A percentile compares a stretch with the other conserved stretches of the same genome.
Evolutionary conservation across 2,329 filamentous ascomycete genomes (phyloP).

Genomic region (Colletotrichum truncatum): DNA sequence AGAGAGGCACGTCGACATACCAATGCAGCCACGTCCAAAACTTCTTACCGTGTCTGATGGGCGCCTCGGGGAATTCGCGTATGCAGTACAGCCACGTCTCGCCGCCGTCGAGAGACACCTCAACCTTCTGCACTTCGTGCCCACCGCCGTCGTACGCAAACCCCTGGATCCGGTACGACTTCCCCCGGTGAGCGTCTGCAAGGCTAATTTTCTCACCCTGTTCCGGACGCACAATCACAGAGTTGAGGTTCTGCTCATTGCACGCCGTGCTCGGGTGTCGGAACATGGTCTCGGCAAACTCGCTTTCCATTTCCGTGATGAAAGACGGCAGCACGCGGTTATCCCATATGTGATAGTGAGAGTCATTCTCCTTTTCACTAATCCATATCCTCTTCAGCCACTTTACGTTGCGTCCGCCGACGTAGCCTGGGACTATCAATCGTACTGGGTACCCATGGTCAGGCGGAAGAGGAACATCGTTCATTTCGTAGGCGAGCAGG

Average conservation of each 20-base stretch:
- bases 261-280: slow-evolving; percentile 56
- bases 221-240: slow-evolving; percentile 53
- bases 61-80: slow-evolving; percentile 52
- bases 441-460: slow-evolving; percentile 57
- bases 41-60: slow-evolving; percentile 60
- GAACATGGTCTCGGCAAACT: slow-evolving; percentile 56
- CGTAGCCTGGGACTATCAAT: slow-evolving; percentile 51
- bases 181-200: slow-evolving; percentile 35
- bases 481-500: slow-evolving; percentile 58
- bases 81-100: slow-evolving; percentile 48
- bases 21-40: slow-evolving; percentile 65
- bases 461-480: slow-evolving; percentile 48
- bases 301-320: slow-evolving; percentile 56
- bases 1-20: slow-evolving; percentile 57
- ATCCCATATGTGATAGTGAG: slow-evolving; percentile 59
- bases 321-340: slow-evolving; percentile 61
- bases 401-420: slow-evolving; percentile 55
- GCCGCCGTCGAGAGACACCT: slow-evolving; percentile 56
- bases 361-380: slow-evolving; percentile 51
- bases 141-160: slow-evolving; percentile 61
- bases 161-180: slow-evolving; percentile 53
- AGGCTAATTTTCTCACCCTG: slow-evolving; percentile 55
- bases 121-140: slow-evolving; percentile 57
- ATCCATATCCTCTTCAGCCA: slow-evolving; percentile 54
- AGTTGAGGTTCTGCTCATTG: slow-evolving; percentile 59